Evolutionary conservation across 2,329 filamentous ascomycete genomes (phyloP), one percentile per base, ranked within the genome.

Genomic region (Paracorniculantispora psalliotae): DNA sequence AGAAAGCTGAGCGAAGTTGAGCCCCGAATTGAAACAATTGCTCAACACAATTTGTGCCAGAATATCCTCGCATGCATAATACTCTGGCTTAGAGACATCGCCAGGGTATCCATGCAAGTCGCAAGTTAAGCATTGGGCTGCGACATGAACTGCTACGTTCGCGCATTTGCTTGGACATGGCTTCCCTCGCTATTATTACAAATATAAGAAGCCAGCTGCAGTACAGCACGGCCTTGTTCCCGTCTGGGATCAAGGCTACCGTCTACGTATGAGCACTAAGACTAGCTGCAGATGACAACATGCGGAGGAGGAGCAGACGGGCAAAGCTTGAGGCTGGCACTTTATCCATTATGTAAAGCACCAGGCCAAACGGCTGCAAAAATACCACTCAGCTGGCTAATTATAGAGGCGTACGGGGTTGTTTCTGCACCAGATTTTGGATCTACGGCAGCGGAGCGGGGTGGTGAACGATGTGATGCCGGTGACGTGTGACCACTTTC

Each of bases 391-490:
- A 17, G 35, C 13, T 33, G 10, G 19, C 12, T 10, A 33, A 43
- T 37, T 23, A 30, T 21, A 43, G 19, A 30, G 15, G 8, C 17
- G 21, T 55, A 26, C 33, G 23, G 49, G 21, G 28, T 8, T 7
- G 12, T 12, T n/a, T 26, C 53, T 10, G 44, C n/a, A 8, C n/a
- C 33, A 19, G 53, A 56, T 39, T 13, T 28, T 8, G 43, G 21
- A 56, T 56, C 46, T 57, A 47, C 23, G 17, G 17, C 44, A 57
- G 46, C 3, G 9, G 35, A 26, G 54, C 46, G 54, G 54, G 46
- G 35, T 33, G 6, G 25, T 23, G 7, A 23, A 35, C 54, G 46
- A 49, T 57, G 54, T 50, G 54, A 50, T 57, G 46, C 53, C 17
- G 7, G 41, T 47, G 53, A 48, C 43, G 43, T 39, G 53, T 56